Evolutionary conservation across 495 filamentous ascomycete species (phyloP).

Genomic region (Hypoxylon rickii): DNA sequence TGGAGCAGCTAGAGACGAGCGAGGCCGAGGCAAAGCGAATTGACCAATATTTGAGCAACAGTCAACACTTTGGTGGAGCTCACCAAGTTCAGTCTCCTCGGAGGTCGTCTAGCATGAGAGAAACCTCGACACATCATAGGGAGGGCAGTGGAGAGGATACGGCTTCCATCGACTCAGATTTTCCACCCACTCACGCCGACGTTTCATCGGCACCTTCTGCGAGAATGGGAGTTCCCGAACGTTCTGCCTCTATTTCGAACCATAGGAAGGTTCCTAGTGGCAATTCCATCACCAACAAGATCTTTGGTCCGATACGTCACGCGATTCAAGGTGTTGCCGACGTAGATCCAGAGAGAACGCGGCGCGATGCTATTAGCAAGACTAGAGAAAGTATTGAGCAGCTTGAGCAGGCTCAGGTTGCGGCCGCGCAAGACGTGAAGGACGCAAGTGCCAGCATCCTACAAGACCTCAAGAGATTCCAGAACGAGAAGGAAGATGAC

Average conservation of each 20-base stretch:
- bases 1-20: slow-evolving; percentile 84
- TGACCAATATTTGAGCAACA: slow-evolving; percentile 81
- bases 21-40: slow-evolving; percentile 91
- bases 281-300: slow-evolving; percentile 84
- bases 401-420: slow-evolving; percentile 86
- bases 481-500: slow-evolving; percentile 92
- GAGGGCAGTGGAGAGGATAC: slow-evolving; percentile 67
- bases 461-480: slow-evolving; percentile 88
- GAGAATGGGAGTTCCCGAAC: slow-evolving; percentile 58
- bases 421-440: slow-evolving; percentile 85
- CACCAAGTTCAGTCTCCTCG: slow-evolving; percentile 56
- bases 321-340: slow-evolving; percentile 95
- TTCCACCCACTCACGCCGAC: slow-evolving; percentile 86
- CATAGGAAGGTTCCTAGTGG: slow-evolving; percentile 77
- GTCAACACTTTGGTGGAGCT: slow-evolving; percentile 54
- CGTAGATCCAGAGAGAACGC: slow-evolving; percentile 89
- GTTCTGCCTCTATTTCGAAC: slow-evolving; percentile 42
- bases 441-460: slow-evolving; percentile 86
- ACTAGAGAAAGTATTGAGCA: slow-evolving; percentile 76
- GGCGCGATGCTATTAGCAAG: slow-evolving; percentile 92
- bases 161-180: slow-evolving; percentile 89
- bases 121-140: slow-evolving; percentile 53
- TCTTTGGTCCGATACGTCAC: slow-evolving; percentile 94
- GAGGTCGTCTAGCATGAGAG: slow-evolving; percentile 64
- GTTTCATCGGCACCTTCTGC: slow-evolving; percentile 62